Evolutionary conservation across 75 land plant species (phyloP).

Genomic region (Isoetes taiwanensis): DNA sequence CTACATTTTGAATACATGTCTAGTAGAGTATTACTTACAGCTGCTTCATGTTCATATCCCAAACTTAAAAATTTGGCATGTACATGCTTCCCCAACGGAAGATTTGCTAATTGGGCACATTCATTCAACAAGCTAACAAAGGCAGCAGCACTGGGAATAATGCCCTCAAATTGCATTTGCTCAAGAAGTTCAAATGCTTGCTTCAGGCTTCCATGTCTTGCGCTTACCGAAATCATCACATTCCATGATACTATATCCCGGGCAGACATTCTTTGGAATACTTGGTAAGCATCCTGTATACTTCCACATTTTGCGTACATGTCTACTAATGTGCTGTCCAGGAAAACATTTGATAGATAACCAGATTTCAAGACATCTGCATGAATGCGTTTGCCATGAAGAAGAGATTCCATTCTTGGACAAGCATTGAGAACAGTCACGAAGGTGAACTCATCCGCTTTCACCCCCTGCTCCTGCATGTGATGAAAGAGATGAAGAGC

Average conservation of each 20-base stretch:
- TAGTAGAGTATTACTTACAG: constrained; percentile 30
- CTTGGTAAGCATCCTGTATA: background rate
- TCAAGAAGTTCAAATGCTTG: constrained; percentile 22
- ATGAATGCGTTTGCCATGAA: no score
- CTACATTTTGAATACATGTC: constrained; percentile 44
- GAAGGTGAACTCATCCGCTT: constrained; percentile 37
- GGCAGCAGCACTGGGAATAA: constrained; percentile 26
- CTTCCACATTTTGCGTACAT: constrained; percentile 26
- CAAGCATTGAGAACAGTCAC: constrained; percentile 40
- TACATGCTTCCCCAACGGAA: constrained; percentile 28
- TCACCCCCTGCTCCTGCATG: constrained; percentile 20
- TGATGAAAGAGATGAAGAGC: constrained; percentile 30
- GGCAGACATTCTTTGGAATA: constrained; percentile 29
- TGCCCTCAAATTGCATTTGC: constrained; percentile 21
- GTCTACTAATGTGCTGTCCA: constrained; percentile 29
- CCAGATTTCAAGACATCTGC: constrained; percentile 22
- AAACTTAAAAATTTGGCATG: constrained; percentile 16
- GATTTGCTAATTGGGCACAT: constrained; percentile 22
- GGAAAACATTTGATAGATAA: constrained; percentile 21
- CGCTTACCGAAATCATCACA: constrained; percentile 25
- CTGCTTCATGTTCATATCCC: constrained; percentile 34
- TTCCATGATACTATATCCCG: constrained; percentile 36
- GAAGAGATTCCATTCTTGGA: no score
- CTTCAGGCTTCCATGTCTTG: constrained; percentile 14
- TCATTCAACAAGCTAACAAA: constrained; percentile 31